Base-by-base conservation (phyloP, 1,139 yeast species). In the Suhomyces panamericanus region DNA sequence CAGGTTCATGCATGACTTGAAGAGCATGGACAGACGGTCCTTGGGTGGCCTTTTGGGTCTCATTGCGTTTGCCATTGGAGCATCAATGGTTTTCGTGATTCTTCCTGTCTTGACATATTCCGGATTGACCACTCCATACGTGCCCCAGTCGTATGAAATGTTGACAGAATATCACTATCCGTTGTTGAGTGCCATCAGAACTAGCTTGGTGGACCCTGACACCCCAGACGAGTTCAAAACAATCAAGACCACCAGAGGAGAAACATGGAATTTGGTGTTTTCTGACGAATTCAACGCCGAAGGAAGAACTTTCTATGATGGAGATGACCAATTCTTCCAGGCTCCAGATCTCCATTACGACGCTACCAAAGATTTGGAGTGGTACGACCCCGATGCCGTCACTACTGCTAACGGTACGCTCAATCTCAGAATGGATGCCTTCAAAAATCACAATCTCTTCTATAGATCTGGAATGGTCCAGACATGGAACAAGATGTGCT, bases 391-490 rank as follows among this genome's bases (percentile, higher is more conserved):
- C 3, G 96, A 87, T 62, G 95, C 95, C 4, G 79, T 71, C 2
- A 72, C 80, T 7, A 88, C 96, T 1, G 72, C 64, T 6, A 77
- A 83, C 49, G 96, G 96, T 42, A 70, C 87, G 1, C 66, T 87
- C 37, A 68, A 69, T 39, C 58, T 88, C n/a, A 72, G 81, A 43
- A 69, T 88, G 78, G 96, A 87, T 58, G 90, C 95, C 4, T 83
- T 68, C 59, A 69, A 78, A 51, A 85, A 83, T 59, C 93, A 87
- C 63, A 75, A 82, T 53, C 68, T 88, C 50, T 83, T 77, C 58
- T 88, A 87, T 64, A 75, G 95, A 49, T 84, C 93, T 0, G 96
- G 89, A 13, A 87, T 88, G 96, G 57, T 88, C 14, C 96, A 88
- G 65, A 70, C 81, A 33, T 88, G 96, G 96, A 88, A 88, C 63